These are phyloP conservation scores for Suillus weaverae DNA, from an alignment of 768 basidiomycete species.

Conservation along the genomic window DNA sequence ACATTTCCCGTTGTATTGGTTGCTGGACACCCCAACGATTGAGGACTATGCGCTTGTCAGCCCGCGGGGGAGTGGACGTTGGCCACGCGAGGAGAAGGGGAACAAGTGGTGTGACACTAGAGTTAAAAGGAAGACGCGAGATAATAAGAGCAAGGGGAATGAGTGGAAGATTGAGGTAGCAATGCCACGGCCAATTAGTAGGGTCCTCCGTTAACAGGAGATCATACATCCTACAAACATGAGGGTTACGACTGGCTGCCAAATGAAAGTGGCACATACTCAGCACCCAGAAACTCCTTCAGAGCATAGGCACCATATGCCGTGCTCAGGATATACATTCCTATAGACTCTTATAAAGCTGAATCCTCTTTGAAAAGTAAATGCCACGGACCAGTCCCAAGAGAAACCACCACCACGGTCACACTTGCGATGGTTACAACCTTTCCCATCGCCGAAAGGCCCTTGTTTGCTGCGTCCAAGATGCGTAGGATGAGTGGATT, in stretches of 20 bases:
- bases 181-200: slow-evolving; percentile 72
- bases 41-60: slow-evolving; percentile 10
- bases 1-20: slow-evolving; percentile 17
- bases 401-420: slow-evolving; percentile 51
- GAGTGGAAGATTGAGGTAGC: slow-evolving; percentile 72
- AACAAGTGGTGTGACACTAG: slow-evolving; percentile 24
- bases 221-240: slow-evolving; percentile 53
- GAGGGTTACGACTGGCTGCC: not conserved
- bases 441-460: slow-evolving; percentile 51
- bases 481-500: slow-evolving; percentile 53
- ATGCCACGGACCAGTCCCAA: slow-evolving; percentile 57
- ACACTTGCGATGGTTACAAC: slow-evolving; percentile 51
- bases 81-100: slow-evolving; percentile 30
- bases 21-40: slow-evolving; percentile 7
- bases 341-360: slow-evolving; percentile 34
- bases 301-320: slow-evolving; percentile 75
- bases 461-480: slow-evolving; percentile 51
- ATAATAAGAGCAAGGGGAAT: slow-evolving; percentile 68
- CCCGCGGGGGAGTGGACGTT: slow-evolving; percentile 28
- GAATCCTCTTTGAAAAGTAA: slow-evolving; percentile 19
- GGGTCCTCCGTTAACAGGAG: slow-evolving; percentile 68
- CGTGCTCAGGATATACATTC: slow-evolving; percentile 52
- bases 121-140: slow-evolving; percentile 50
- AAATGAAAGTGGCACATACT: slow-evolving; percentile 39
- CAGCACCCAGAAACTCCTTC: slow-evolving; percentile 64